These are phyloP conservation scores for Fusarium lyarnte DNA, from an alignment of 2,329 filamentous ascomycete genomes.

Conservation along the genomic window DNA sequence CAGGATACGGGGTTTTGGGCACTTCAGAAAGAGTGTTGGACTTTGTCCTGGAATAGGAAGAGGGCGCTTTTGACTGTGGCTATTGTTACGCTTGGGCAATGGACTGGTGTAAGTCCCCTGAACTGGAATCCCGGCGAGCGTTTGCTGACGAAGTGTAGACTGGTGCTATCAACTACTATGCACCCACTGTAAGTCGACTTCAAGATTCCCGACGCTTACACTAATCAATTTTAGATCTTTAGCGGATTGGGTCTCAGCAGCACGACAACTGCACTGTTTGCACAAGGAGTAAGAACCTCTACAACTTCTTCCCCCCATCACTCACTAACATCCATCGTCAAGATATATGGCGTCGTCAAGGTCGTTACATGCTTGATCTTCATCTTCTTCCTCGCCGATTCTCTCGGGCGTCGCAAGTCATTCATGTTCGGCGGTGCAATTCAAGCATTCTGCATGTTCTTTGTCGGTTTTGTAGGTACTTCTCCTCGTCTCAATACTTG, in stretches of 20 bases:
- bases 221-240: conserved; percentile 58
- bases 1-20: conserved; percentile 34
- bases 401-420: conserved; percentile 65
- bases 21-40: conserved; percentile 37
- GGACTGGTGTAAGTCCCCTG: conserved; percentile 36
- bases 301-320: rapidly evolving
- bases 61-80: conserved; percentile 38
- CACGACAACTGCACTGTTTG: conserved; percentile 68
- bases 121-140: no score
- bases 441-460: conserved; percentile 60
- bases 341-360: conserved; percentile 70
- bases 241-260: conserved; percentile 62
- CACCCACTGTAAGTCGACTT: conserved; percentile 52
- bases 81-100: conserved; percentile 40
- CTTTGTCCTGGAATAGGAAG: conserved; percentile 32
- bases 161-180: conserved; percentile 64
- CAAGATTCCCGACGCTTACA: no score
- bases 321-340: rapidly evolving
- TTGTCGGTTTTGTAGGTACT: conserved; percentile 60
- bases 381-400: conserved; percentile 70
- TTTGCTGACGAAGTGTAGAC: conserved; percentile 16
- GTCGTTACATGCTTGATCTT: conserved; percentile 69
- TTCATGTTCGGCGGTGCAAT: conserved; percentile 41
- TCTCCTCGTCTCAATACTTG: rapidly evolving
- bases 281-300: conserved; percentile 63